Percentiles rank a stretch among this genome's conserved stretches.
phyloP scores from a whole-genome alignment of 2,329 filamentous ascomycete species.

The Falciphora oryzae region DNA sequence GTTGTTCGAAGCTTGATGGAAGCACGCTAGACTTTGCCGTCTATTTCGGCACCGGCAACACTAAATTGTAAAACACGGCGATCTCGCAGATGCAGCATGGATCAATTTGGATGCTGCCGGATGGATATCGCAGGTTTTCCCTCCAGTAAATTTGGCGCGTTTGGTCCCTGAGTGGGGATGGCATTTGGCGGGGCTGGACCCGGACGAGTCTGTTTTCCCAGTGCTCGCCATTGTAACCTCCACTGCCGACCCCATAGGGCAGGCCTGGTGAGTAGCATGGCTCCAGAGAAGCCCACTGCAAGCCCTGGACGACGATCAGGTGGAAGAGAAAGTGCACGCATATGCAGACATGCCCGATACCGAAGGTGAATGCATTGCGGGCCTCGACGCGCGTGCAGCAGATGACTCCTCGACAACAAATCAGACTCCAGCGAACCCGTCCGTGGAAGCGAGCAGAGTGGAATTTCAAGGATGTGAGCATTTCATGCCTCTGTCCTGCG shows the following conservation, averaged over 20 bases:
- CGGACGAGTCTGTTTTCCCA: too few species aligned
- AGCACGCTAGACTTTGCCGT: neutral
- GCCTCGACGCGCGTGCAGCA: neutral
- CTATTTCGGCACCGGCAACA: neutral
- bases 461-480: neutral
- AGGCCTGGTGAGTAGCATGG: too few species aligned
- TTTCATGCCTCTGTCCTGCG: neutral
- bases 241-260: neutral
- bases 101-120: neutral
- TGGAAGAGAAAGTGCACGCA: slow-evolving; percentile 1
- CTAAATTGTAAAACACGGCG: neutral
- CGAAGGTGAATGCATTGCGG: neutral
- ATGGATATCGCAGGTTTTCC: neutral
- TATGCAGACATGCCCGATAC: neutral
- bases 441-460: too few species aligned
- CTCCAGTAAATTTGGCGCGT: too few species aligned
- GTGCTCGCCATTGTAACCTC: too few species aligned
- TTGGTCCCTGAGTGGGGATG: neutral
- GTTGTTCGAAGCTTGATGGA: neutral
- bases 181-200: neutral
- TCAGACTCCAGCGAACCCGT: neutral
- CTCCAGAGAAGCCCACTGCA: too few species aligned
- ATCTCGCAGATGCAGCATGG: neutral
- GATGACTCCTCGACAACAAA: neutral
- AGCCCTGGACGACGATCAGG: too few species aligned